A percentile compares a stretch with the other conserved stretches of the same genome.
Conservation (phyloP, 352 stramenopile genomes). For the Globisporangium okanoganense region DNA sequence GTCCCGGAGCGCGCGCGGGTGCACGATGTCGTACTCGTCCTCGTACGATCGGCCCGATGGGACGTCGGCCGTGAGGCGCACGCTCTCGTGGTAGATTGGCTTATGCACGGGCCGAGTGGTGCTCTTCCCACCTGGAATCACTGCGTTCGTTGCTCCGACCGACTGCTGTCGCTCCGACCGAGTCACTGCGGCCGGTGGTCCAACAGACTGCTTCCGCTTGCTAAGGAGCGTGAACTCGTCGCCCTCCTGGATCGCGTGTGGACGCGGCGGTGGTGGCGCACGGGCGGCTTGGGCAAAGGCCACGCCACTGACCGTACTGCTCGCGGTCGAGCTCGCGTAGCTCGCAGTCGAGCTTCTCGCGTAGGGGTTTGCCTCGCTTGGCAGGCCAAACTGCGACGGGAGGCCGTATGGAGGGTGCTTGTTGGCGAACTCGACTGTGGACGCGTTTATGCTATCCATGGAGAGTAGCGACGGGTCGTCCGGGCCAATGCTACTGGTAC, state of each 20-base stretch:
- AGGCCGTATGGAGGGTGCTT: constrained; percentile 24
- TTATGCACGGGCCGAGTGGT: constrained; percentile 1
- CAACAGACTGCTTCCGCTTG: constrained; percentile 12
- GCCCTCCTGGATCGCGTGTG: constrained; percentile 5
- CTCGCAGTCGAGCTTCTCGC: constrained; percentile 6
- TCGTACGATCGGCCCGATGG: constrained; percentile 18
- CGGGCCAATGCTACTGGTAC: constrained; percentile 5
- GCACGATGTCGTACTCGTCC: constrained; percentile 77
- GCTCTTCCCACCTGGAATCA: constrained; percentile 7
- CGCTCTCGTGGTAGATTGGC: constrained; percentile 8
- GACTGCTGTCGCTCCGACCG: not conserved
- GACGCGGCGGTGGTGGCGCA: not conserved
- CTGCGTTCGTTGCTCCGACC: not conserved
- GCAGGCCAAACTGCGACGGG: constrained; percentile 23
- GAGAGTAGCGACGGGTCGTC: constrained; percentile 21
- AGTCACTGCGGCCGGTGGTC: too few relatives aligned
- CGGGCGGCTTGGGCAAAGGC: not conserved
- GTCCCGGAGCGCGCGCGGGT: constrained; percentile 47
- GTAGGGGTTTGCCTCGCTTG: constrained; percentile 18
- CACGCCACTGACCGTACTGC: not conserved
- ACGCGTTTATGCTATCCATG: constrained; percentile 17
- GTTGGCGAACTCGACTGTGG: constrained; percentile 29
- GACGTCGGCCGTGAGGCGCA: not conserved
- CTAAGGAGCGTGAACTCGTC: constrained; percentile 4
- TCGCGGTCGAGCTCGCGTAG: not conserved